Base-by-base conservation (phyloP, 345 rosid genomes). In the Lepidium aucheri region DNA sequence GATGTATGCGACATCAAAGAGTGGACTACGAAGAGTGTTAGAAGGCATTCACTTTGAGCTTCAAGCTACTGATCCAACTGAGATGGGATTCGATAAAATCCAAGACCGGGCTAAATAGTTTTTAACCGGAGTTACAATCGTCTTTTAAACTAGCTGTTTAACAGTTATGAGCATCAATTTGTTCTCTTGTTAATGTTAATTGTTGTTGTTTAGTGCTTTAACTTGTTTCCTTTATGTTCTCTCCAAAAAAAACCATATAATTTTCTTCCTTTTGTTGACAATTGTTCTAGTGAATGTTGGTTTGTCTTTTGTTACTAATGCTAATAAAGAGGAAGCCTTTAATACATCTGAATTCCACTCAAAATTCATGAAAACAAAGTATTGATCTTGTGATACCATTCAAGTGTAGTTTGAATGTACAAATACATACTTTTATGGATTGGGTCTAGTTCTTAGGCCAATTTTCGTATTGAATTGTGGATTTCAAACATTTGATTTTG, bases 21-120 rank as follows among this genome's bases (percentile, higher is more conserved):
- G 69, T 10, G 96, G 92, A 26, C 67, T 92, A 63, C 82, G 96
- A 70, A 86, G 89, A 67, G 98, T 82, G 55, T 77, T 92, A 12
- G 98, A 92, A 9, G 98, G 98, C 1, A 74, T 92, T 73, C 92
- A 86, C 73, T 89, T 81, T 65, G 98, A 92, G 74, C 79, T 92
- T 34, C 98, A 92, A 69, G 98, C 98, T 10, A 92, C 98, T 1
- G 98, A 92, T 65, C 89, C 93, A 42, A 82, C 96, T 10, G 98
- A 92, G 83, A 92, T 92, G 96, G 98, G 98, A 17, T 84, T 92
- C 44, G 98, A 92, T 71, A 76, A 84, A 65, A 92, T 92, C 33
- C 54, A 47, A 53, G 96, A 84, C 69, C 76, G 88, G 70, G 85
- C 98, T 53, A 85, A 85, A 39, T 91, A 34, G 63, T 5, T 5